Conservation (phyloP, 2,329 filamentous ascomycete genomes). For the Amauroascus niger region DNA sequence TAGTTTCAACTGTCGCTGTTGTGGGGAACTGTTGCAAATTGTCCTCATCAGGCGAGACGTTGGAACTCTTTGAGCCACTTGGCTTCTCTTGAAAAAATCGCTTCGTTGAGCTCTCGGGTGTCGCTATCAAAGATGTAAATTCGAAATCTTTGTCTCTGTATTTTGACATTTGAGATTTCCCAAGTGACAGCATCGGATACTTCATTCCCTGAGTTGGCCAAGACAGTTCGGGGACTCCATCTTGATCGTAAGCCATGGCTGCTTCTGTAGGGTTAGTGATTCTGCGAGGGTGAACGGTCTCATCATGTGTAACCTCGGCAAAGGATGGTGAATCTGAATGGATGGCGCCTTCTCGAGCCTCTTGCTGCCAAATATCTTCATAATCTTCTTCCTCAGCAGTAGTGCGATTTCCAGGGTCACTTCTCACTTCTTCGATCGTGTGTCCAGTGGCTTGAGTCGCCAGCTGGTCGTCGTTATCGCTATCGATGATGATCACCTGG, state of each 20-base stretch:
- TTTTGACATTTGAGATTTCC: conserved; percentile 16
- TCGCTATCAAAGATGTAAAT: conserved; percentile 16
- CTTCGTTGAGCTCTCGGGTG: conserved; percentile 16
- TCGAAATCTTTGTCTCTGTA: conserved; percentile 16
- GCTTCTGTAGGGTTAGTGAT: conserved; percentile 26
- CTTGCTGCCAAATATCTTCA: conserved; percentile 42
- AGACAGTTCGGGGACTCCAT: conserved; percentile 23
- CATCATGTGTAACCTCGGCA: conserved; percentile 18
- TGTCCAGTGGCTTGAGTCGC: conserved; percentile 6
- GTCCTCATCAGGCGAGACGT: not conserved
- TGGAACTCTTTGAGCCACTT: not conserved
- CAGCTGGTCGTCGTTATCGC: conserved; percentile 23
- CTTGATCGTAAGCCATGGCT: conserved; percentile 20
- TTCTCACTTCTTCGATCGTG: not conserved
- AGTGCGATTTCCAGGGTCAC: conserved; percentile 4
- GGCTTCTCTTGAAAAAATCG: conserved; percentile 12
- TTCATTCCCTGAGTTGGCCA: conserved; percentile 25
- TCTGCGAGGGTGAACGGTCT: conserved; percentile 17
- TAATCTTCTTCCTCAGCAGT: conserved; percentile 29
- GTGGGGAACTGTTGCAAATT: not conserved
- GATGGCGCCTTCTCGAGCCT: conserved; percentile 32
- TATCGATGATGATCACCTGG: conserved; percentile 39
- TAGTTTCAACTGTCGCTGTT: not conserved
- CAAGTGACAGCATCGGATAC: conserved; percentile 16
- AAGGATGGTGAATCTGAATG: conserved; percentile 23